Evolutionary conservation across 495 filamentous ascomycete species (phyloP).

Genomic region (Physcia stellaris): DNA sequence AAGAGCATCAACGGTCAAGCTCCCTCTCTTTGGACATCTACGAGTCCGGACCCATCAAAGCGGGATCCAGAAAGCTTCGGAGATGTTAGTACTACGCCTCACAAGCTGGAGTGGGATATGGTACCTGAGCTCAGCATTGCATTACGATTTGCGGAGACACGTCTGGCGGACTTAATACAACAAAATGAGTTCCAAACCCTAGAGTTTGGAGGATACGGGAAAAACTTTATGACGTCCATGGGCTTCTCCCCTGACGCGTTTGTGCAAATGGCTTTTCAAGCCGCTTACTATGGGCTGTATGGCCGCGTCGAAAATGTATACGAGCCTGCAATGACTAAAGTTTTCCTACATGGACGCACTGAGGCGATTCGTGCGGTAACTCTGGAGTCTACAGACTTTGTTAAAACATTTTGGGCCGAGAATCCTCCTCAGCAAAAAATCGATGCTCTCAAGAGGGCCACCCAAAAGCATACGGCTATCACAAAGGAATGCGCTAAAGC

Average conservation of each 20-base stretch:
- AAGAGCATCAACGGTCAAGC: slow-evolving; percentile 92
- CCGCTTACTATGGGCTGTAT: slow-evolving; percentile 95
- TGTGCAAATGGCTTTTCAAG: slow-evolving; percentile 98
- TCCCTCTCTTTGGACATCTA: slow-evolving; percentile 81
- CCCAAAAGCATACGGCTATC: slow-evolving; percentile 61
- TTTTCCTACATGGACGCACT: slow-evolving; percentile 82
- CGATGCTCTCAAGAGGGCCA: slow-evolving; percentile 69
- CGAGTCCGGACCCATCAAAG: slow-evolving; percentile 83
- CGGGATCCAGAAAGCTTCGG: slow-evolving; percentile 89
- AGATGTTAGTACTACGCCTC: slow-evolving; percentile 84
- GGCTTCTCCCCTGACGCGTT: slow-evolving; percentile 97
- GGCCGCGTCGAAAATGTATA: slow-evolving; percentile 89
- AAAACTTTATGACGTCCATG: slow-evolving; percentile 94
- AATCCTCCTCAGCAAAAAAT: slow-evolving; percentile 70
- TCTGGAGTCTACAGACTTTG: slow-evolving; percentile 66
- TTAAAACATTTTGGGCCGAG: slow-evolving; percentile 90
- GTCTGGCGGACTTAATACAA: slow-evolving; percentile 85
- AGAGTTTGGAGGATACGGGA: slow-evolving; percentile 80
- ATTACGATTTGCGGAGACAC: slow-evolving; percentile 86
- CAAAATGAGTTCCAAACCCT: slow-evolving; percentile 93
- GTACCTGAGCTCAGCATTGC: slow-evolving; percentile 82
- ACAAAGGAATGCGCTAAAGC: slow-evolving; percentile 86
- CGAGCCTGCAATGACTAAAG: slow-evolving; percentile 96
- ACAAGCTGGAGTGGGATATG: slow-evolving; percentile 98
- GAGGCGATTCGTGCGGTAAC: slow-evolving; percentile 87